Base-by-base conservation (phyloP, 306 rosid species). In the Cucurbita moschata region DNA sequence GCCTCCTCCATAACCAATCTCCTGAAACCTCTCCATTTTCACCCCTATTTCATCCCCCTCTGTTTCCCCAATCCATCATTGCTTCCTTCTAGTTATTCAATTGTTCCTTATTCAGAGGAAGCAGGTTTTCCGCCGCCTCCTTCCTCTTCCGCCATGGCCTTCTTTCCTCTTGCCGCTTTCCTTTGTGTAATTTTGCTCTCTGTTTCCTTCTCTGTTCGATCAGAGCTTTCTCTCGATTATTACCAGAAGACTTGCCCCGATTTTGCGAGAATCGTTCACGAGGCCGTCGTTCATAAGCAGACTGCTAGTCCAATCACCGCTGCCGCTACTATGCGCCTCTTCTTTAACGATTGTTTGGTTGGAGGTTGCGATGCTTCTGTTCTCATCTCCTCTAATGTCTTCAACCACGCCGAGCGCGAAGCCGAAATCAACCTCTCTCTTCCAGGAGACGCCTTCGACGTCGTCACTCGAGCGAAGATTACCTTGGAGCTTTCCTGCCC, bases 401-500 rank as follows among this genome's bases (percentile, higher is more conserved):
- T 79, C 79, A 81, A 81, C 56, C 50, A n/a, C 49, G 80, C 89
- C 10, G 89, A 86, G 71, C 80, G 87, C 1, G 85, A 81, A 2
- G 71, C 86, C 15, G 87, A 86, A 4, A 39, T 75, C 64, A 86
- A 86, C 75, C 81, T 68, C 47, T 69, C 78, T 58, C 86, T 86
- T 35, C 78, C 89, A 0, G 89, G 83, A 0, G 90, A 86, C 13
- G 86, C 84, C 49, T 73, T 83, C 43, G 90, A 86, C 12, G 75
- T 86, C 11, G 72, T 86, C 13, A 64, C 79, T 14, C 74, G 81
- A 0, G 68, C 84, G 16, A 86, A 86, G 64, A 64, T 83, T 2
- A 10, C 77, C 14, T 80, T 86, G 12, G 90, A 86, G 77, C 90
- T 86, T 16, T 6, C 86, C 23, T 86, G 90, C 54, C 90, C 90